These are phyloP conservation scores for Platanus orientalis DNA, from an alignment of 164 flowering plant species.

Conservation along the genomic window DNA sequence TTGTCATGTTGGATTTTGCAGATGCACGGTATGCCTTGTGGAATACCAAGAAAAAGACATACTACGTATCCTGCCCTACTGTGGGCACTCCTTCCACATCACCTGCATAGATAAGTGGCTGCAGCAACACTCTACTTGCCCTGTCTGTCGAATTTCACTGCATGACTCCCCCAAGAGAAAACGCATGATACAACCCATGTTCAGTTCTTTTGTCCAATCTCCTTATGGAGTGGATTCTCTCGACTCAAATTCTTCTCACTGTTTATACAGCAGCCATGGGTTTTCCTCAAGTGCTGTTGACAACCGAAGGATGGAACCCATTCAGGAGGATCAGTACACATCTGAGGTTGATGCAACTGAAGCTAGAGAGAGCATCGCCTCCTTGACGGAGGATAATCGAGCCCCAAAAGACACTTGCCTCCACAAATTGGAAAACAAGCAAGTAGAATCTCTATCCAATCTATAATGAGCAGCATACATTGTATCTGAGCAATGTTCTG, in stretches of 20 bases:
- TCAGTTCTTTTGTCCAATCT: slow-evolving; percentile 57
- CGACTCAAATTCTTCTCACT: slow-evolving; percentile 33
- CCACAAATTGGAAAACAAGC: slow-evolving; percentile 25
- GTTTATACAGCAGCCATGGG: slow-evolving; percentile 32
- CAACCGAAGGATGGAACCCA: slow-evolving; percentile 36
- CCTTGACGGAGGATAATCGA: slow-evolving; percentile 23
- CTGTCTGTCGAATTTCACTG: slow-evolving; percentile 82
- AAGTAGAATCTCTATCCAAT: slow-evolving; percentile 55
- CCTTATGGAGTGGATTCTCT: slow-evolving; percentile 32
- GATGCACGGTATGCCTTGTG: slow-evolving; percentile 83
- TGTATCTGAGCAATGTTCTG: background rate
- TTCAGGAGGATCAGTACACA: slow-evolving; percentile 37
- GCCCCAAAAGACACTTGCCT: slow-evolving; percentile 19
- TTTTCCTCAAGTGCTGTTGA: slow-evolving; percentile 31
- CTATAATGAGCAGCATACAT: slow-evolving; percentile 7
- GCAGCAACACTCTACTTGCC: slow-evolving; percentile 88
- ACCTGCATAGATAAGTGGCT: slow-evolving; percentile 93
- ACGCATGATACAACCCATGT: slow-evolving; percentile 64
- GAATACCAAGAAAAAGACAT: slow-evolving; percentile 71
- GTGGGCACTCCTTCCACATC: slow-evolving; percentile 86
- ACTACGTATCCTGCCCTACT: slow-evolving; percentile 77
- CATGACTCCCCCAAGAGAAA: slow-evolving; percentile 65
- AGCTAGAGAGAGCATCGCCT: slow-evolving; percentile 23
- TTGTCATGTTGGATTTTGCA: slow-evolving; percentile 21
- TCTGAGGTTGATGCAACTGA: slow-evolving; percentile 32